Percentiles rank a stretch among this genome's conserved stretches.
Conservation (phyloP, 805 yeast genomes). For the Lipomyces starkeyi region DNA sequence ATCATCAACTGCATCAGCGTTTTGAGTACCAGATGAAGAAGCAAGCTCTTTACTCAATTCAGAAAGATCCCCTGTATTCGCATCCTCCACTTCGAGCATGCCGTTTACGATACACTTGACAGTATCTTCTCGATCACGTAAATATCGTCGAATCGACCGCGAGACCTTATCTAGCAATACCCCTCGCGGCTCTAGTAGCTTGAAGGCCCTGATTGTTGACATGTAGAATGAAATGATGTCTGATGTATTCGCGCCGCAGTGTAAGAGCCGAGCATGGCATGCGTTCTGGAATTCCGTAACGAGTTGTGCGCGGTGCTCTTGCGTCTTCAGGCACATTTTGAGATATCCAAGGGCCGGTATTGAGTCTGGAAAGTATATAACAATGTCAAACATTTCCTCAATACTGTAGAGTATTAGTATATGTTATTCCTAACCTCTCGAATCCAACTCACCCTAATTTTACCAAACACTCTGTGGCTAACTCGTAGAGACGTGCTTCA, state of each 20-base stretch:
- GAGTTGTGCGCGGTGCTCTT: constrained; percentile 57
- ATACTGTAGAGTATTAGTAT: constrained; percentile 52
- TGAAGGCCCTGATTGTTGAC: constrained; percentile 71
- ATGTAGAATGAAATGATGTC: constrained; percentile 74
- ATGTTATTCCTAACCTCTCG: constrained; percentile 65
- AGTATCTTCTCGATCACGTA: constrained; percentile 76
- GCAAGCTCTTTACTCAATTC: constrained; percentile 52
- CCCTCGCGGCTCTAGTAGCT: constrained; percentile 84
- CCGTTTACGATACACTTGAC: constrained; percentile 74
- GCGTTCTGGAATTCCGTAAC: constrained; percentile 57
- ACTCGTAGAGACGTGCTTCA: constrained; percentile 18
- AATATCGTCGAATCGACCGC: constrained; percentile 72
- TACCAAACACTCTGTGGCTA: constrained; percentile 26
- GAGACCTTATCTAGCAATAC: constrained; percentile 79
- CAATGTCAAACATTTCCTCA: constrained; percentile 64
- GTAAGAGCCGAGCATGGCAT: constrained; percentile 58
- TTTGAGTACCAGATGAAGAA: constrained; percentile 17
- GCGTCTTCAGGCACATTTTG: constrained; percentile 54
- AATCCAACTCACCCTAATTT: constrained; percentile 16
- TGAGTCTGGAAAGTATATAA: constrained; percentile 60
- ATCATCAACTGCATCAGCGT: constrained; percentile 29
- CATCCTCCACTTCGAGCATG: constrained; percentile 55
- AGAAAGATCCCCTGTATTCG: constrained; percentile 57
- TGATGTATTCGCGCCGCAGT: constrained; percentile 80
- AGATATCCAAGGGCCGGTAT: constrained; percentile 63